phyloP scores from a whole-genome alignment of 768 basidiomycete species.

The Suillus tomentosus region DNA sequence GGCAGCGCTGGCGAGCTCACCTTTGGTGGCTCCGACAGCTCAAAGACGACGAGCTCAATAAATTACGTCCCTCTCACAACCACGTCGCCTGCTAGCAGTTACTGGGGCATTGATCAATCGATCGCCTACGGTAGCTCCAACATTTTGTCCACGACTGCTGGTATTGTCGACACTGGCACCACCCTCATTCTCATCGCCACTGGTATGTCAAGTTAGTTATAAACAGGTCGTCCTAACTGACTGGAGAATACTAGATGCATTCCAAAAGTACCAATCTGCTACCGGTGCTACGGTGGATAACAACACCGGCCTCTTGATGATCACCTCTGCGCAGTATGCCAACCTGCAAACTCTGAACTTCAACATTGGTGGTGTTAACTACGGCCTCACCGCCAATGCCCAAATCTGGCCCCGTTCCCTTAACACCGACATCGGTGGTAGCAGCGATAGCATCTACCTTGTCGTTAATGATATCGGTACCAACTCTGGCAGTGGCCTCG shows the following conservation, averaged over 20 bases:
- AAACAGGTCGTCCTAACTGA: not conserved
- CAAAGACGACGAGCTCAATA: constrained; percentile 18
- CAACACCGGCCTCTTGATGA: constrained; percentile 32
- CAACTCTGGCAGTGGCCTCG: constrained; percentile 19
- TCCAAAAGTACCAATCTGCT: constrained; percentile 19
- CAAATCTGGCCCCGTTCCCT: constrained; percentile 39
- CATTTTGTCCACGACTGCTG: constrained; percentile 27
- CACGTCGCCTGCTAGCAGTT: constrained; percentile 24
- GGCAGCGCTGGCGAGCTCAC: constrained; percentile 16
- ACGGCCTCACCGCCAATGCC: constrained; percentile 27
- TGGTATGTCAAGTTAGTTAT: constrained; percentile 14
- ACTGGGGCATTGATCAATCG: constrained; percentile 36
- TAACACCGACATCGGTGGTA: constrained; percentile 32
- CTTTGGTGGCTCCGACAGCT: constrained; percentile 43
- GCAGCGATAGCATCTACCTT: constrained; percentile 28
- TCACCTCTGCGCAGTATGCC: constrained; percentile 28
- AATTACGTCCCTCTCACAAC: constrained; percentile 28
- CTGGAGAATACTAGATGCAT: constrained; percentile 23
- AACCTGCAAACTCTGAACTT: constrained; percentile 30
- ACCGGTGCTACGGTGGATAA: constrained; percentile 32
- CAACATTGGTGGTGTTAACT: constrained; percentile 22
- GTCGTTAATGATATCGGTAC: constrained; percentile 27
- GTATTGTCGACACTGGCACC: constrained; percentile 38
- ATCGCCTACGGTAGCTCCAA: constrained; percentile 28
- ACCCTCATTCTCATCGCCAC: constrained; percentile 28